These are phyloP conservation scores for Rhodotorula sp. DNA, from an alignment of 1,284 basidiomycete genomes.

Conservation along the genomic window DNA sequence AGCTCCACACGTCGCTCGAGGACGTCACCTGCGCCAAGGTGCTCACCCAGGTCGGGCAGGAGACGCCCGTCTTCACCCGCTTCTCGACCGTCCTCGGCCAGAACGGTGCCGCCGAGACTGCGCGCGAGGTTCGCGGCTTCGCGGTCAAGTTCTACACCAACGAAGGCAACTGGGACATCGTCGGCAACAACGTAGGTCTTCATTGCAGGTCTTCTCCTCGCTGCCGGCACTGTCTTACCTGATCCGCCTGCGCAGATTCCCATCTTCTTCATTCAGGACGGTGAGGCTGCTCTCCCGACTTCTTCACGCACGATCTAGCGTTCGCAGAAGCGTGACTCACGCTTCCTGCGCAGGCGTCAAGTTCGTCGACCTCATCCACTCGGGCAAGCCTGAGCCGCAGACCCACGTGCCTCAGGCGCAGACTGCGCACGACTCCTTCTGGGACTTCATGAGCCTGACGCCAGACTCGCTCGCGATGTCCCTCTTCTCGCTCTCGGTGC, in stretches of 20 bases:
- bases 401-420: constrained; percentile 62
- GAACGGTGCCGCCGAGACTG: constrained; percentile 72
- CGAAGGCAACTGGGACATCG: constrained; percentile 79
- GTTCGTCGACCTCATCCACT: constrained; percentile 78
- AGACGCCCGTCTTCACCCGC: constrained; percentile 72
- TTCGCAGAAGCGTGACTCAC: no score
- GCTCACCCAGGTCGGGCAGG: constrained; percentile 65
- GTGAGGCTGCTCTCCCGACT: no score
- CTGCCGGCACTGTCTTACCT: neutral
- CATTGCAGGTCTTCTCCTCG: no score
- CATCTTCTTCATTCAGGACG: neutral
- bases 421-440: constrained; percentile 68
- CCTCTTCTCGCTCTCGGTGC: constrained; percentile 67
- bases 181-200: constrained; percentile 61
- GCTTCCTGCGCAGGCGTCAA: constrained; percentile 60
- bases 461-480: constrained; percentile 65
- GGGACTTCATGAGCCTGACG: constrained; percentile 68
- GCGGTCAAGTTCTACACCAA: constrained; percentile 77
- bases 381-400: constrained; percentile 67
- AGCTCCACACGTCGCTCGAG: constrained; percentile 63
- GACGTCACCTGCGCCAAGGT: constrained; percentile 69
- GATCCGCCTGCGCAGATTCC: neutral
- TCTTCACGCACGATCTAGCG: no score
- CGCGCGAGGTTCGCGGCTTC: constrained; percentile 81
- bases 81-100: constrained; percentile 80